These are phyloP conservation scores for Colletotrichum endophyticum DNA, from an alignment of 2,329 filamentous ascomycete species.

Conservation along the genomic window DNA sequence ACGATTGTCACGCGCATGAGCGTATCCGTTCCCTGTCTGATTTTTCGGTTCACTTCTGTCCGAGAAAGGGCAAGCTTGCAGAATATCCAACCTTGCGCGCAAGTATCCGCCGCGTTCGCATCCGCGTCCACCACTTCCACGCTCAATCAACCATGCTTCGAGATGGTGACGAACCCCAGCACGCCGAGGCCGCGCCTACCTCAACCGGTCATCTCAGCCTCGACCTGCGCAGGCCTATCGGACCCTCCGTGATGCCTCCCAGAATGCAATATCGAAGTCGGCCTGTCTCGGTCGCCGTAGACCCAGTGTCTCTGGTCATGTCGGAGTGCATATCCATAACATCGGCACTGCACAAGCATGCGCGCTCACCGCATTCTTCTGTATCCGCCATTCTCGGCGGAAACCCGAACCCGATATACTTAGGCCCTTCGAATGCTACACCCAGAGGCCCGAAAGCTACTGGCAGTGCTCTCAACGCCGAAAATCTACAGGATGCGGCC, in stretches of 20 bases:
- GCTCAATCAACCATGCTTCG: conserved; percentile 13
- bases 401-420: conserved; percentile 61
- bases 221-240: conserved; percentile 25
- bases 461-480: conserved; percentile 36
- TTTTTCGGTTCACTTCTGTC: not conserved
- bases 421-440: conserved; percentile 52
- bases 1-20: not conserved
- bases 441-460: conserved; percentile 47
- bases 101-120: not conserved
- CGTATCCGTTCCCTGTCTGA: not conserved
- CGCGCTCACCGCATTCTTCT: conserved; percentile 93
- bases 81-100: not conserved
- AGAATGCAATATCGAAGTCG: conserved; percentile 65
- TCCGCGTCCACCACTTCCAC: not conserved
- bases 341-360: conserved; percentile 97
- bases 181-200: conserved; percentile 7
- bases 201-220: not conserved
- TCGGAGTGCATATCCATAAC: conserved; percentile 99
- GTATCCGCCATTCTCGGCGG: conserved; percentile 95
- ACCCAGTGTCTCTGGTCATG: conserved; percentile 90
- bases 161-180: not conserved
- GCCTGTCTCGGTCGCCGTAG: conserved; percentile 80
- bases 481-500: conserved; percentile 56
- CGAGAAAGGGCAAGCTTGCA: not conserved
- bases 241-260: conserved; percentile 30